Base-by-base conservation (phyloP, 257 asterid species). In the Forsythia viridissima region DNA sequence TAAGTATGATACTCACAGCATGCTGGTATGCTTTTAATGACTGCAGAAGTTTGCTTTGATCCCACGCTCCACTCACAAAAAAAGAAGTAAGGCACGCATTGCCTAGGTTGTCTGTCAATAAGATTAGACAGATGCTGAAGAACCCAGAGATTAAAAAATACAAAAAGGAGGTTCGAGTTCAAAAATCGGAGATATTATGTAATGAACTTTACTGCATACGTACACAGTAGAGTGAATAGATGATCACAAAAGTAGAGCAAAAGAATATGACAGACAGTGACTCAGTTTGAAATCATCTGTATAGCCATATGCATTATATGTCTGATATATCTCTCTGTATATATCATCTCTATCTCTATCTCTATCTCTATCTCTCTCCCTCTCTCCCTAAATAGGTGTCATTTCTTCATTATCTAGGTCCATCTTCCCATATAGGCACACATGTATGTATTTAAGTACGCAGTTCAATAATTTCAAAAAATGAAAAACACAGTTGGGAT, bases 21-120 rank as follows among this genome's bases (percentile, higher is more conserved):
- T 93, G 97, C 83, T 95, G 98, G 88, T 95, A 95, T 6, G 99
- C 93, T 89, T 93, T 95, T 82, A 95, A 78, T 36, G 97, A 90
- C 78, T 91, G 97, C 80, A 81, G 84, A 77, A 95, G 94, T 87
- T 87, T 89, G 77, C 82, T 84, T 80, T 88, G 93, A 81, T 95
- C 96, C 99, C 97, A 90, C 13, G 96, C 90, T 86, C 97, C 98
- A 79, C 92, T 89, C 73, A 86, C 91, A 80, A 95, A 93, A 84
- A 95, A 95, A 44, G 93, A 93, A 70, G 96, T 92, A 80, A 93
- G 92, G 83, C 84, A 91, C 21, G 97, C 98, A 90, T 93, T 93
- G 71, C 97, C 99, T 11, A 95, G 87, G 84, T 90, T 95, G 86
- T 95, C 99, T 93, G 97, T 40, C 74, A 66, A 80, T 16, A 69